Evolutionary conservation across 2,329 filamentous ascomycete genomes (phyloP).

Genomic region (Fusarium chlamydosporum): DNA sequence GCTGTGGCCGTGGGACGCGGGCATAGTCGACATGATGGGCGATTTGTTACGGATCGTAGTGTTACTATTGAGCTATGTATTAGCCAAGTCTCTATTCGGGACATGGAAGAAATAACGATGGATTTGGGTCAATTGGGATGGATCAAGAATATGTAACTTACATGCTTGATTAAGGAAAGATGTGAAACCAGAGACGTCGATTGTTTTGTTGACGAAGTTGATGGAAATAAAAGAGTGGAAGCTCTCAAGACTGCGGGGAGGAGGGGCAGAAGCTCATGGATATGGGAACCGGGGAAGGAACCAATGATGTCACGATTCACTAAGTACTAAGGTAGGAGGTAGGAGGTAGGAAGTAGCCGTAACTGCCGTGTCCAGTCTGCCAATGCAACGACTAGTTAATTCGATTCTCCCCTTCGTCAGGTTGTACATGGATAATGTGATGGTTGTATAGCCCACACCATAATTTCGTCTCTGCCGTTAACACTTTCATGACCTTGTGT

Average conservation of each 20-base stretch:
- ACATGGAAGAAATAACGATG: background rate
- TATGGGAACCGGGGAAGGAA: background rate
- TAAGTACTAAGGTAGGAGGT: background rate
- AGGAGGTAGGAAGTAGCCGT: background rate
- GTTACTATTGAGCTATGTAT: conserved; percentile 30
- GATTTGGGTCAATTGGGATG: background rate
- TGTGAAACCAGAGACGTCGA: conserved; percentile 4
- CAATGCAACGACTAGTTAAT: background rate
- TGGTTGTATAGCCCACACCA: too few species aligned
- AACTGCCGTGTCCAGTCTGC: background rate
- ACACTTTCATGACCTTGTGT: background rate
- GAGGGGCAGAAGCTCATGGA: conserved; percentile 29
- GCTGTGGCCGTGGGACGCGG: conserved; percentile 67
- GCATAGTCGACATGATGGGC: conserved; percentile 64
- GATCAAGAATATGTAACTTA: background rate
- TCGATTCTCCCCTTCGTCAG: background rate
- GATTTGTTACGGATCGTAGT: conserved; percentile 12
- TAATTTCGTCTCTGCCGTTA: background rate
- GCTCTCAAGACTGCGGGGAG: conserved; percentile 32
- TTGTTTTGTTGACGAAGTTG: background rate
- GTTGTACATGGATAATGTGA: background rate
- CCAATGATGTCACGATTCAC: conserved; percentile 41
- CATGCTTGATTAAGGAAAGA: background rate
- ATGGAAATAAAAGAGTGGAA: conserved; percentile 12
- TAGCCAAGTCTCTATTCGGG: conserved; percentile 4